Conservation (phyloP, 2,329 filamentous ascomycete species). For the Diplodia scrobiculata region DNA sequence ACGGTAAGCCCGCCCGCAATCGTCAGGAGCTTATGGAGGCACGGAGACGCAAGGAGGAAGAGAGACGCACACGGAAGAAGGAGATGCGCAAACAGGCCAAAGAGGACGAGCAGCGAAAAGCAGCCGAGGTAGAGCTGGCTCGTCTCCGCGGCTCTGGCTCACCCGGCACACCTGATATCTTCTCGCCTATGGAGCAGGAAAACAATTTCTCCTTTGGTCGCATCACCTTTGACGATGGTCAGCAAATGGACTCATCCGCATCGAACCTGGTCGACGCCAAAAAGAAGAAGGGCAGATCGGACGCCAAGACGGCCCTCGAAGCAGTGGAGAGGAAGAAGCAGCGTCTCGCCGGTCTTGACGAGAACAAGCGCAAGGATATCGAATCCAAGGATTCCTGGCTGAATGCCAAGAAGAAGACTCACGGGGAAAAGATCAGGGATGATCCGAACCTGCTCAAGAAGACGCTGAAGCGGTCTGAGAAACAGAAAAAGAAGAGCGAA, state of each 20-base stretch:
- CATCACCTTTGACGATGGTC: slow-evolving; percentile 86
- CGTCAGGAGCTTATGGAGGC: slow-evolving; percentile 91
- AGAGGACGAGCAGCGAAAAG: slow-evolving; percentile 70
- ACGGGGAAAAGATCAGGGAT: slow-evolving; percentile 86
- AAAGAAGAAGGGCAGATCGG: slow-evolving; percentile 80
- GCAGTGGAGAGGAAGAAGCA: slow-evolving; percentile 84
- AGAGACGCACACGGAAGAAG: slow-evolving; percentile 86
- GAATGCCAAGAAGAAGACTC: slow-evolving; percentile 81
- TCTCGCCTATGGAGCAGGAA: slow-evolving; percentile 54
- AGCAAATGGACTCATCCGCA: slow-evolving; percentile 72
- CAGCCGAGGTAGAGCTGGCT: slow-evolving; percentile 58
- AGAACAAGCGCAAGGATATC: slow-evolving; percentile 79
- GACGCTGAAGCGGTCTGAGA: slow-evolving; percentile 89
- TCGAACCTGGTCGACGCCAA: slow-evolving; percentile 63
- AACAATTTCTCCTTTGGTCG: slow-evolving; percentile 87
- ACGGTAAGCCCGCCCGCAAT: slow-evolving; percentile 79
- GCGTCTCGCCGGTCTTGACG: slow-evolving; percentile 72
- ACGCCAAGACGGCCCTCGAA: slow-evolving; percentile 81
- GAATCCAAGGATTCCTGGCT: slow-evolving; percentile 95
- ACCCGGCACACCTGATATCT: slow-evolving; percentile 50
- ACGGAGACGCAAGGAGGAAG: slow-evolving; percentile 80
- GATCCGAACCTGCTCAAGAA: slow-evolving; percentile 84
- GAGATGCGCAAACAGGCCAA: slow-evolving; percentile 75
- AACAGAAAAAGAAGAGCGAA: slow-evolving; percentile 85
- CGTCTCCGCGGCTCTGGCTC: slow-evolving; percentile 62